Conservation (phyloP, 495 filamentous ascomycete genomes). For the Bryoglossum gracile region DNA sequence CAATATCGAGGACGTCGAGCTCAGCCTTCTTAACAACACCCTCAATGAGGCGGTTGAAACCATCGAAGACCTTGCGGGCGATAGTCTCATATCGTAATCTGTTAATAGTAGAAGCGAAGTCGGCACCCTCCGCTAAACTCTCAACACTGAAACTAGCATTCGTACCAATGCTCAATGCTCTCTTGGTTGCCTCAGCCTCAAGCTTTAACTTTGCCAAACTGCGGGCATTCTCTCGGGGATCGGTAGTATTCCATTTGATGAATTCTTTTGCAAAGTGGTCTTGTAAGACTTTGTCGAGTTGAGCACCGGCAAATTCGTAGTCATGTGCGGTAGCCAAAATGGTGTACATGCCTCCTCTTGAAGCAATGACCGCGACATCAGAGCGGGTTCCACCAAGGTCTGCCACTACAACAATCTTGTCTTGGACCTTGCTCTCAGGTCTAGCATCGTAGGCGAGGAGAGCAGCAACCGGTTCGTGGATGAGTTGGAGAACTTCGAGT, state of each 20-base stretch:
- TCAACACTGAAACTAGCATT: conserved; percentile 89
- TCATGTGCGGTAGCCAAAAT: conserved; percentile 91
- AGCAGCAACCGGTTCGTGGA: conserved; percentile 88
- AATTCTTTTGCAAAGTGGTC: conserved; percentile 99
- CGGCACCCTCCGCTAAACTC: conserved; percentile 75
- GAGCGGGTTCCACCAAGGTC: conserved; percentile 91
- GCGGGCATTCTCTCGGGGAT: conserved; percentile 73
- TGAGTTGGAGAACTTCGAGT: conserved; percentile 84
- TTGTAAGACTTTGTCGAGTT: conserved; percentile 81
- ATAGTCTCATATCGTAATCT: conserved; percentile 89
- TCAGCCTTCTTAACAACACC: conserved; percentile 84
- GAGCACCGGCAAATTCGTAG: conserved; percentile 77
- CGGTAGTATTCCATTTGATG: conserved; percentile 84
- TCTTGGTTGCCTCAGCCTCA: conserved; percentile 84
- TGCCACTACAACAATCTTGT: conserved; percentile 88
- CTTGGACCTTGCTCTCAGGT: conserved; percentile 60
- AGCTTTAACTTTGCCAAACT: conserved; percentile 87
- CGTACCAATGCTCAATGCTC: conserved; percentile 77
- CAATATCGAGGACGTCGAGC: conserved; percentile 85
- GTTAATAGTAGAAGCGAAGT: conserved; percentile 89
- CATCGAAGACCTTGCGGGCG: conserved; percentile 70
- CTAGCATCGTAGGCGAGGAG: conserved; percentile 88
- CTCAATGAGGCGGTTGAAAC: conserved; percentile 79
- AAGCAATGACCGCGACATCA: conserved; percentile 84
- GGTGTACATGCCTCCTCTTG: conserved; percentile 92